These are phyloP conservation scores for Physaria fendleri DNA, from an alignment of 345 rosid species.

Conservation along the genomic window DNA sequence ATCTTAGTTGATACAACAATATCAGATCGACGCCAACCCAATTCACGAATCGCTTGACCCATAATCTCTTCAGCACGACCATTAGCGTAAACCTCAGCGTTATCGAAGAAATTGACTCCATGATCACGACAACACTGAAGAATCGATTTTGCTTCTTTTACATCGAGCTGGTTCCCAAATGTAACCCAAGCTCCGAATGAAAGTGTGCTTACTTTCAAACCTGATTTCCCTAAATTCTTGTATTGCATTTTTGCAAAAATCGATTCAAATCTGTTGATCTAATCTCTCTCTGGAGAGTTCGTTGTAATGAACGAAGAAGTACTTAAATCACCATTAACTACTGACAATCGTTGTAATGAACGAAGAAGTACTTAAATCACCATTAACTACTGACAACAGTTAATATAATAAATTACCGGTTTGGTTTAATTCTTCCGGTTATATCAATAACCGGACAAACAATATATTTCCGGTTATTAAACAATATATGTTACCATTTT, in stretches of 20 bases:
- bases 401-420: background rate
- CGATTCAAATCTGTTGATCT: slow-evolving; percentile 2
- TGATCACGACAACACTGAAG: slow-evolving; percentile 84
- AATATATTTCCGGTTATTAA: too few relatives aligned
- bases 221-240: slow-evolving; percentile 84
- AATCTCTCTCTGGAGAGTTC: background rate
- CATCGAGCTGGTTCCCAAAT: slow-evolving; percentile 96
- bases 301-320: background rate
- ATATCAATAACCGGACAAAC: background rate
- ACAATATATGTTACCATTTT: too few relatives aligned
- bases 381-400: too few relatives aligned
- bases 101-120: slow-evolving; percentile 98
- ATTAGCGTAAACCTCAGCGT: slow-evolving; percentile 97
- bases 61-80: slow-evolving; percentile 98
- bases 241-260: slow-evolving; percentile 56
- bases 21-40: slow-evolving; percentile 97
- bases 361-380: too few relatives aligned
- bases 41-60: slow-evolving; percentile 95
- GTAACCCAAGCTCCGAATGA: slow-evolving; percentile 93
- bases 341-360: too few relatives aligned
- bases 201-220: slow-evolving; percentile 87
- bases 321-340: background rate
- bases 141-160: slow-evolving; percentile 88
- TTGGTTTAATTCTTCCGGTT: slow-evolving; percentile 16
- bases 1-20: slow-evolving; percentile 89